A percentile compares a stretch with the other conserved stretches of the same genome.
phyloP scores from a whole-genome alignment of 208 protist species.

The Endotrypanum monterogeii region DNA sequence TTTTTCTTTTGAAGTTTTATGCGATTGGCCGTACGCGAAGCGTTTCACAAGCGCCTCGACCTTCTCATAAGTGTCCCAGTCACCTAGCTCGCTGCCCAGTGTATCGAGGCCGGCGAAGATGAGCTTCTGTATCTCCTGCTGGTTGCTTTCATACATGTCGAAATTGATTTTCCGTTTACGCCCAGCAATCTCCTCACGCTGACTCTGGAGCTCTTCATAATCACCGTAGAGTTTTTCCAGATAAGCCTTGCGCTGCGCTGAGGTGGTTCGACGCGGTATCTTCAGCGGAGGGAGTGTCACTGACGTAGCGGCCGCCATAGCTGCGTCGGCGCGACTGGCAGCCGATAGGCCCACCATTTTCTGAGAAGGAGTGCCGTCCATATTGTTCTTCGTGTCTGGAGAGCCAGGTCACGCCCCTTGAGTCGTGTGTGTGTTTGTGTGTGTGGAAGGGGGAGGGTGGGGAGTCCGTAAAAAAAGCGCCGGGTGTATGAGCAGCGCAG shows the following conservation, averaged over 20 bases:
- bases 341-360: not conserved
- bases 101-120: constrained; percentile 45
- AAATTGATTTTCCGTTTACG: constrained; percentile 55
- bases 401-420: not conserved
- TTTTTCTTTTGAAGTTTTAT: constrained; percentile 19
- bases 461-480: not conserved
- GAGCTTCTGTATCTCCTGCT: constrained; percentile 59
- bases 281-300: not conserved
- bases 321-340: constrained; percentile 5
- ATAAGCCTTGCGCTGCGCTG: constrained; percentile 58
- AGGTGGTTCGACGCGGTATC: constrained; percentile 32
- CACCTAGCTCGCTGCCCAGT: constrained; percentile 41
- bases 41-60: constrained; percentile 70
- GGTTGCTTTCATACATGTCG: constrained; percentile 66
- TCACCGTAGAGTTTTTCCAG: constrained; percentile 71
- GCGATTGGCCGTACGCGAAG: constrained; percentile 62
- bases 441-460: too few species aligned
- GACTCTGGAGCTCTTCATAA: constrained; percentile 69
- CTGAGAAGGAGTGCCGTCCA: not conserved
- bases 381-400: not conserved
- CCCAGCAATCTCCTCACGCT: constrained; percentile 59
- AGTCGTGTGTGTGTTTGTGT: too few species aligned
- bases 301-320: not conserved
- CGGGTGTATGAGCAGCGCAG: not conserved
- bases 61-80: constrained; percentile 82